A percentile compares a stretch with the other conserved stretches of the same genome.
These are phyloP conservation scores for Fusarium burgessii DNA, from an alignment of 2,329 filamentous ascomycete genomes.

Conservation along the genomic window DNA sequence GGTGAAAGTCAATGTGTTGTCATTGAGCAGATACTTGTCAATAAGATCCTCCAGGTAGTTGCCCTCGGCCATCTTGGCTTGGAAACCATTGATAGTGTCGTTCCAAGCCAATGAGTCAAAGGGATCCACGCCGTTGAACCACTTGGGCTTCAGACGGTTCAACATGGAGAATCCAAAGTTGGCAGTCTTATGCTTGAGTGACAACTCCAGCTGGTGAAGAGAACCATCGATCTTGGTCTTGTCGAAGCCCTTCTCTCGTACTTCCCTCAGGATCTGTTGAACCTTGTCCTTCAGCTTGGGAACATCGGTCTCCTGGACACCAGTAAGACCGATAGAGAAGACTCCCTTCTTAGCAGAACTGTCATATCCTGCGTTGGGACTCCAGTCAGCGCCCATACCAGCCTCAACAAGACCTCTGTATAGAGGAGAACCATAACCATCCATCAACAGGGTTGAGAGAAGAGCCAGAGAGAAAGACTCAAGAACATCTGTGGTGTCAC, in stretches of 20 bases:
- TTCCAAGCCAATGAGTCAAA: slow-evolving; percentile 95
- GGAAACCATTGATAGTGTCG: slow-evolving; percentile 85
- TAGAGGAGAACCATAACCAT: slow-evolving; percentile 94
- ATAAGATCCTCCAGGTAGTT: slow-evolving; percentile 86
- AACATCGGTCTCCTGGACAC: slow-evolving; percentile 85
- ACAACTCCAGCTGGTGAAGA: slow-evolving; percentile 92
- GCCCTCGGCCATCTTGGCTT: slow-evolving; percentile 78
- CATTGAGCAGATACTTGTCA: slow-evolving; percentile 90
- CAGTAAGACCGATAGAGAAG: slow-evolving; percentile 91
- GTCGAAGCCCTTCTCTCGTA: slow-evolving; percentile 83
- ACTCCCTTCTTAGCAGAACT: slow-evolving; percentile 80
- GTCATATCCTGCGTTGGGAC: slow-evolving; percentile 94
- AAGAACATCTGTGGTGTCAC: slow-evolving; percentile 82
- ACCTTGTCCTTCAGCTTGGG: slow-evolving; percentile 80
- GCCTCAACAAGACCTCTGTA: slow-evolving; percentile 91
- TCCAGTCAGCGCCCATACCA: slow-evolving; percentile 92
- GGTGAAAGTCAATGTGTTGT: slow-evolving; percentile 89
- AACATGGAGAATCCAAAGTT: slow-evolving; percentile 93
- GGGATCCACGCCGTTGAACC: slow-evolving; percentile 96
- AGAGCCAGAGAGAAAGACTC: slow-evolving; percentile 91
- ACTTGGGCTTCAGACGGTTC: slow-evolving; percentile 87
- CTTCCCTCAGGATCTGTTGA: slow-evolving; percentile 76
- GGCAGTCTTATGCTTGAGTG: slow-evolving; percentile 94
- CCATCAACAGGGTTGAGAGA: slow-evolving; percentile 85
- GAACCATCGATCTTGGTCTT: slow-evolving; percentile 92